phyloP scores from a whole-genome alignment of 2,329 filamentous ascomycete genomes.

The Fusarium sp. region DNA sequence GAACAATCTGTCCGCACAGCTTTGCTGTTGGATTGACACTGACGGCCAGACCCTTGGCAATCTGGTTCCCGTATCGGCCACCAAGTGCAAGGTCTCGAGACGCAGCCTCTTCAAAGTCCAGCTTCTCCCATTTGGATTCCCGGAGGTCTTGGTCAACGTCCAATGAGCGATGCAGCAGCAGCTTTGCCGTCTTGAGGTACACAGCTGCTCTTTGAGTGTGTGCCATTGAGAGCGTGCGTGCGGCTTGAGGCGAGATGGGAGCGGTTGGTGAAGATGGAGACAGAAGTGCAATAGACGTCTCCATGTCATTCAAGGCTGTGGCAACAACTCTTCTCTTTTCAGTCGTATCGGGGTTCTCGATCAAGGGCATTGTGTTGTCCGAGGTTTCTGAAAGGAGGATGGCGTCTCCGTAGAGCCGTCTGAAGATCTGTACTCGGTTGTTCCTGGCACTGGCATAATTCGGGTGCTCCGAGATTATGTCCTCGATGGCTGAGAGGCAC shows the following conservation, averaged over 20 bases:
- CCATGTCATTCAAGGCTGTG: slow-evolving; percentile 61
- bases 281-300: slow-evolving; percentile 64
- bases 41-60: slow-evolving; percentile 70
- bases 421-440: slow-evolving; percentile 73
- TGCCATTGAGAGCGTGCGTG: slow-evolving; percentile 71
- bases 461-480: slow-evolving; percentile 65
- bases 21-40: slow-evolving; percentile 73
- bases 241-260: slow-evolving; percentile 68
- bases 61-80: slow-evolving; percentile 69
- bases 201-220: slow-evolving; percentile 75
- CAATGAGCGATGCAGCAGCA: slow-evolving; percentile 50
- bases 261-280: slow-evolving; percentile 60
- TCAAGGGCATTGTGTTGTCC: slow-evolving; percentile 52
- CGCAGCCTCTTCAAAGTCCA: slow-evolving; percentile 68
- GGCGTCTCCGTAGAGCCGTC: slow-evolving; percentile 68
- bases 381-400: slow-evolving; percentile 57
- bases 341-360: slow-evolving; percentile 48
- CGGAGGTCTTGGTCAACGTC: slow-evolving; percentile 51
- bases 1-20: slow-evolving; percentile 72
- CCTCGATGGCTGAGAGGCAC: slow-evolving; percentile 59
- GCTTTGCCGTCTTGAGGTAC: slow-evolving; percentile 66
- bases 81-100: slow-evolving; percentile 69
- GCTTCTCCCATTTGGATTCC: slow-evolving; percentile 59
- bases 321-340: slow-evolving; percentile 53
- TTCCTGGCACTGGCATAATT: slow-evolving; percentile 76